Evolutionary conservation across 1,284 basidiomycete species (phyloP).

Genomic region (Rhodotorula sp.): DNA sequence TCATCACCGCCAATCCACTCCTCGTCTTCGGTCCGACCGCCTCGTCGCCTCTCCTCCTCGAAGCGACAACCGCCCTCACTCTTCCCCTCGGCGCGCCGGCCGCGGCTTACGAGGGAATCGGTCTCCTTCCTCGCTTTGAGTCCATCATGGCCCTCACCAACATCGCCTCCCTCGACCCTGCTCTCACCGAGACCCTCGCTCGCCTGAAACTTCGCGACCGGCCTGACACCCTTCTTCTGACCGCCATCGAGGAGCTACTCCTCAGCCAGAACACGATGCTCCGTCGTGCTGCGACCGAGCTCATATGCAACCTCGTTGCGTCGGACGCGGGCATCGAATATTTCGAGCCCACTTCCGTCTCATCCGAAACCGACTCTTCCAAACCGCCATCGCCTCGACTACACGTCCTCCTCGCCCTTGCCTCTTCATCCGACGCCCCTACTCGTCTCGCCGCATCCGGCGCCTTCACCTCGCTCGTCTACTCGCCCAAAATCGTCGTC

Average conservation of each 20-base stretch:
- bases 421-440: slow-evolving; percentile 74
- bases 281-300: slow-evolving; percentile 80
- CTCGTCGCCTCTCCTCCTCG: slow-evolving; percentile 68
- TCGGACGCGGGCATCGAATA: slow-evolving; percentile 69
- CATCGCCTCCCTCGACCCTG: slow-evolving; percentile 71
- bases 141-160: slow-evolving; percentile 94
- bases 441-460: slow-evolving; percentile 83
- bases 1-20: slow-evolving; percentile 84
- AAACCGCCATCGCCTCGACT: slow-evolving; percentile 51
- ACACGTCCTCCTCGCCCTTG: slow-evolving; percentile 76
- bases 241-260: slow-evolving; percentile 73
- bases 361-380: not conserved
- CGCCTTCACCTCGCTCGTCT: slow-evolving; percentile 73
- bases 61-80: slow-evolving; percentile 73
- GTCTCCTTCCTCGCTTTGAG: slow-evolving; percentile 81
- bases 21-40: slow-evolving; percentile 77
- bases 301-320: slow-evolving; percentile 87
- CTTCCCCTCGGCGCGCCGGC: slow-evolving; percentile 61
- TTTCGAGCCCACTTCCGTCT: slow-evolving; percentile 52
- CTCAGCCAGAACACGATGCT: slow-evolving; percentile 75
- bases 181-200: slow-evolving; percentile 64
- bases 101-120: slow-evolving; percentile 53
- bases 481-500: slow-evolving; percentile 56
- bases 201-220: slow-evolving; percentile 39
- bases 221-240: slow-evolving; percentile 56